phyloP scores from a whole-genome alignment of 1,139 yeast species.

The Sugiyamaella sp. region DNA sequence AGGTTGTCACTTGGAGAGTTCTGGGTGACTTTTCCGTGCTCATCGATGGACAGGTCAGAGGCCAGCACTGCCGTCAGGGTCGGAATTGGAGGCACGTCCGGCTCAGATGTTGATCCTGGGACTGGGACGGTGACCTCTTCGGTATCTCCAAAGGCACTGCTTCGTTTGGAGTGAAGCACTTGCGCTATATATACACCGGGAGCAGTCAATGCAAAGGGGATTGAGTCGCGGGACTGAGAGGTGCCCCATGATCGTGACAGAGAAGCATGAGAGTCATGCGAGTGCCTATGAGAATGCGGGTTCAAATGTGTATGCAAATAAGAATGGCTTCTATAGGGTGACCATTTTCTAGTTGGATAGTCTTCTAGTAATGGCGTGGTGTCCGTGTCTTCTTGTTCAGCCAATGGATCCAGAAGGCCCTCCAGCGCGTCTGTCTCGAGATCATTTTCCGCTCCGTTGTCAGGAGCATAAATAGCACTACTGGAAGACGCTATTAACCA shows the following conservation, averaged over 20 bases:
- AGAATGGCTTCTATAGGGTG: not conserved
- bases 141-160: slow-evolving; percentile 3
- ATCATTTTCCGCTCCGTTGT: not conserved
- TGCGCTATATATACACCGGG: slow-evolving; percentile 27
- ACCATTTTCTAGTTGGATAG: not conserved
- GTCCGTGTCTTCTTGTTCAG: slow-evolving; percentile 1
- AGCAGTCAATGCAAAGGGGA: slow-evolving; percentile 22
- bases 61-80: not conserved
- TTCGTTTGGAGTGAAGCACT: slow-evolving; percentile 24
- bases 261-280: not conserved
- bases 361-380: not conserved
- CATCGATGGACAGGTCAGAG: not conserved
- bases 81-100: not conserved
- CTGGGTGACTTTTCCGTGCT: not conserved
- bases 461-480: not conserved
- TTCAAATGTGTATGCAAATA: not conserved
- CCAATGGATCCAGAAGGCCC: not conserved
- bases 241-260: slow-evolving; percentile 15
- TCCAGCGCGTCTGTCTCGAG: not conserved
- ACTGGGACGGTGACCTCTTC: not conserved
- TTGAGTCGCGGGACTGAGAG: slow-evolving; percentile 5
- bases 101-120: not conserved
- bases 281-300: not conserved
- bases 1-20: not conserved
- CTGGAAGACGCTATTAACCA: slow-evolving; percentile 40